A percentile compares a stretch with the other conserved stretches of the same genome.
phyloP scores from a whole-genome alignment of 2,329 filamentous ascomycete genomes.

The Leptographium wingfieldii region DNA sequence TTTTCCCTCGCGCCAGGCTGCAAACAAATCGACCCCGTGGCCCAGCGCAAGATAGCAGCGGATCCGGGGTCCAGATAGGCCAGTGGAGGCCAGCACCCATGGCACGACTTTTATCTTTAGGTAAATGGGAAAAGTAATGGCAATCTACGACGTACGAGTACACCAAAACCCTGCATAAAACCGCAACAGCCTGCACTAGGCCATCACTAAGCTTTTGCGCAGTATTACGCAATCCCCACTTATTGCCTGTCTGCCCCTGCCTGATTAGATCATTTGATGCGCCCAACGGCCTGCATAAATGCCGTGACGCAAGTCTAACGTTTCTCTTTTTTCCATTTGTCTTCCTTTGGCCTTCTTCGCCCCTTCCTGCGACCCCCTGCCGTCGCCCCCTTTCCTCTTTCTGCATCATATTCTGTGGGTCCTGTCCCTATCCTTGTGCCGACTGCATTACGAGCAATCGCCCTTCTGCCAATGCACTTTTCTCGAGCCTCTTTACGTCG shows the following conservation, averaged over 20 bases:
- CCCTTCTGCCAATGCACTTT: no score
- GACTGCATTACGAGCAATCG: no score
- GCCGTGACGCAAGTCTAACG: not conserved
- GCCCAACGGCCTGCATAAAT: not conserved
- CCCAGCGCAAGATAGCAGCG: not conserved
- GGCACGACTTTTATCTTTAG: not conserved
- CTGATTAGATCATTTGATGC: not conserved
- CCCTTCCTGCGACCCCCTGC: not conserved
- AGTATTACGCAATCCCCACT: not conserved
- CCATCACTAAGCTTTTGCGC: not conserved
- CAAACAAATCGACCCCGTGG: no score
- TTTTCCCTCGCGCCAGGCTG: no score
- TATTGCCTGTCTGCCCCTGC: not conserved
- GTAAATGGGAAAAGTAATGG: not conserved
- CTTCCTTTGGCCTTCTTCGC: not conserved
- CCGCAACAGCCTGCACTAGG: not conserved
- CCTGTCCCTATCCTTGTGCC: not conserved
- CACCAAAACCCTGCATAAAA: not conserved
- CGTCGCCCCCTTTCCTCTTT: no score
- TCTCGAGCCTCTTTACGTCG: not conserved
- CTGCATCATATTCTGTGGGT: no score
- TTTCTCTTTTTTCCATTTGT: not conserved
- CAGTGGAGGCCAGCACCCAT: not conserved
- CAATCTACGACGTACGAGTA: not conserved
- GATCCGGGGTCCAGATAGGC: not conserved